Conservation (phyloP, 78 protist species). For the Creolimax fragrantissima region DNA sequence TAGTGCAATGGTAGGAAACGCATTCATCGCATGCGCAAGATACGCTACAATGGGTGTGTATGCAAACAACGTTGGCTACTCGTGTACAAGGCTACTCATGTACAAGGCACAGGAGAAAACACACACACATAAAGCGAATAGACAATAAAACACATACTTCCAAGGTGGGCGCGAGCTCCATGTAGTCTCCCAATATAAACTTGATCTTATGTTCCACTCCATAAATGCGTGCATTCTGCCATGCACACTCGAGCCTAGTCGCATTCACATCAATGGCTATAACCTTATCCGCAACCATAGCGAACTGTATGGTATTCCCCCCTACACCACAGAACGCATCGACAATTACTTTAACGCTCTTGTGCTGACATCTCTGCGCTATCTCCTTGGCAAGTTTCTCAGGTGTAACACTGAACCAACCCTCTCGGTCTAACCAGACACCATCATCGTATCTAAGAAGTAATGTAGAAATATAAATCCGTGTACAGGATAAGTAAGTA, state of each 20-base stretch:
- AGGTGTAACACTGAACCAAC: constrained; percentile 41
- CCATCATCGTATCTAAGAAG: no score
- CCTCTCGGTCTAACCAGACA: constrained; percentile 14
- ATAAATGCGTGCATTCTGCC: constrained; percentile 27
- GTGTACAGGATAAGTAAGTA: no score
- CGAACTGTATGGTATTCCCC: constrained; percentile 35
- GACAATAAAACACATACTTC: no score
- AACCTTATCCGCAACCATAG: neutral
- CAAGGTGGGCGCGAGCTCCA: neutral
- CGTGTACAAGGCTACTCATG: no score
- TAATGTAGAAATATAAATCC: no score
- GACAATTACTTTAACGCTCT: neutral
- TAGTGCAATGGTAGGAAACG: no score
- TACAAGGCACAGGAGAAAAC: no score
- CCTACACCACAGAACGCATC: constrained; percentile 51
- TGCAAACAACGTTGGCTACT: no score
- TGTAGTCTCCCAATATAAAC: constrained; percentile 25
- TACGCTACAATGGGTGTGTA: no score
- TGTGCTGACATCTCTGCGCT: neutral
- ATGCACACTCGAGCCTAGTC: neutral
- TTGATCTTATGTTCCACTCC: constrained; percentile 27
- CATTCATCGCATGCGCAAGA: no score
- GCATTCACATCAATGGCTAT: constrained; percentile 40
- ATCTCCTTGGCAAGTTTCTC: constrained; percentile 29
- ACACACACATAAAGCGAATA: no score